These are phyloP conservation scores for Fraxinus ornus DNA, from an alignment of 305 asterid species.

Conservation along the genomic window DNA sequence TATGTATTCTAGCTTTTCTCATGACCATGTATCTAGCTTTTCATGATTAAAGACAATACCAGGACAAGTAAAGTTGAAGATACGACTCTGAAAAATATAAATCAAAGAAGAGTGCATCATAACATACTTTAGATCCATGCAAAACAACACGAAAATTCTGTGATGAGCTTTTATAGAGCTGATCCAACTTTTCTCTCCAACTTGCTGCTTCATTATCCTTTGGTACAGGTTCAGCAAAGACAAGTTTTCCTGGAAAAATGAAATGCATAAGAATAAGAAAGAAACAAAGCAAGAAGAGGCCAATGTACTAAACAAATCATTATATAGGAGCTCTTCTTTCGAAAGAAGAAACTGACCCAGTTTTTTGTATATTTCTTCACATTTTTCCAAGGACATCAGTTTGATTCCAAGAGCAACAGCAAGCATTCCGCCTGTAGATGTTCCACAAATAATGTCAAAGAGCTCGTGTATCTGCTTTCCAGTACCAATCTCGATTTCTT, in stretches of 20 bases:
- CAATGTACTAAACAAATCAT: slow-evolving; percentile 8
- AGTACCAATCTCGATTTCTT: slow-evolving; percentile 87
- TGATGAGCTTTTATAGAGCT: slow-evolving; percentile 96
- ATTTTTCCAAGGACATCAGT: slow-evolving; percentile 82
- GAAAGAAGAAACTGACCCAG: slow-evolving; percentile 61
- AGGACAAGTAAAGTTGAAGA: slow-evolving; percentile 24
- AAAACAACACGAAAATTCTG: slow-evolving; percentile 97
- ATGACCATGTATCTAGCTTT: neutral
- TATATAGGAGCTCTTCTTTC: slow-evolving; percentile 16
- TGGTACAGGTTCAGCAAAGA: slow-evolving; percentile 94
- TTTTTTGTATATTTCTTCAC: slow-evolving; percentile 98
- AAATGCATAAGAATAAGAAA: slow-evolving; percentile 19
- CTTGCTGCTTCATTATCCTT: slow-evolving; percentile 99
- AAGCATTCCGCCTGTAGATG: slow-evolving; percentile 99
- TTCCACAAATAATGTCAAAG: slow-evolving; percentile 98
- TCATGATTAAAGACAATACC: slow-evolving; percentile 6
- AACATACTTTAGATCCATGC: slow-evolving; percentile 89
- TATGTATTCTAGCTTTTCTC: neutral
- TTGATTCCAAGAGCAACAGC: slow-evolving; percentile 99
- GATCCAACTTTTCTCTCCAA: slow-evolving; percentile 99
- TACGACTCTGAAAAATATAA: slow-evolving; percentile 16
- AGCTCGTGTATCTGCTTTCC: slow-evolving; percentile 97
- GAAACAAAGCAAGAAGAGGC: slow-evolving; percentile 21
- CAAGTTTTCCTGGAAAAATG: slow-evolving; percentile 75
- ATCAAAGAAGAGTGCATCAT: slow-evolving; percentile 20